Evolutionary conservation across 169 alveolate species (phyloP).

Genomic region (Plasmodium relictum): DNA sequence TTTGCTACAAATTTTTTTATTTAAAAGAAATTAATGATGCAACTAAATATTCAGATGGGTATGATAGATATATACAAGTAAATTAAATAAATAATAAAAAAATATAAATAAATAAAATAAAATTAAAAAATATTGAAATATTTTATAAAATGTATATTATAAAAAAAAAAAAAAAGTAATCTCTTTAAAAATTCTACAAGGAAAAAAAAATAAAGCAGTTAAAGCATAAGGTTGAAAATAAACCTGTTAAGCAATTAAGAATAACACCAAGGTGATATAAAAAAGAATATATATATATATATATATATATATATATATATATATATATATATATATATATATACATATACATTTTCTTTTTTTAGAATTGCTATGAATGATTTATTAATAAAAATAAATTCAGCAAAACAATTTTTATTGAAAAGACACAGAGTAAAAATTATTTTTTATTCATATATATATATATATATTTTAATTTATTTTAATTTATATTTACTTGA

Average conservation of each 20-base stretch:
- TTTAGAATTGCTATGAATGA: conserved; percentile 59
- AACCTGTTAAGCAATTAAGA: conserved; percentile 68
- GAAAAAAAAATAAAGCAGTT: conserved; percentile 74
- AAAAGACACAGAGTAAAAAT: conserved; percentile 47
- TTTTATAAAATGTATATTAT: neutral
- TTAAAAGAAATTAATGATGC: conserved; percentile 55
- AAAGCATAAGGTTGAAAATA: conserved; percentile 48
- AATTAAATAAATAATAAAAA: neutral
- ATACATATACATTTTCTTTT: neutral
- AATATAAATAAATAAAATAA: neutral
- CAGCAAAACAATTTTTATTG: conserved; percentile 66
- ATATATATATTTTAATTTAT: neutral
- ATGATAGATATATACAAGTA: conserved; percentile 64
- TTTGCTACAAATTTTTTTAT: conserved; percentile 16
- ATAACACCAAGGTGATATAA: conserved; percentile 64
- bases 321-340: conserved; percentile 1
- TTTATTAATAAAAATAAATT: conserved; percentile 59
- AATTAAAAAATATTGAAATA: neutral
- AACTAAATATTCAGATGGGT: conserved; percentile 53
- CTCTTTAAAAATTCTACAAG: conserved; percentile 23
- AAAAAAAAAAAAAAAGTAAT: conserved; percentile 2
- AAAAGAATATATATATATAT: no score
- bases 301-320: neutral
- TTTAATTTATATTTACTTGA: neutral
- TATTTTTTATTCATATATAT: neutral